These are phyloP conservation scores for Nemania sp. DNA, from an alignment of 2,329 filamentous ascomycete genomes.

Conservation along the genomic window DNA sequence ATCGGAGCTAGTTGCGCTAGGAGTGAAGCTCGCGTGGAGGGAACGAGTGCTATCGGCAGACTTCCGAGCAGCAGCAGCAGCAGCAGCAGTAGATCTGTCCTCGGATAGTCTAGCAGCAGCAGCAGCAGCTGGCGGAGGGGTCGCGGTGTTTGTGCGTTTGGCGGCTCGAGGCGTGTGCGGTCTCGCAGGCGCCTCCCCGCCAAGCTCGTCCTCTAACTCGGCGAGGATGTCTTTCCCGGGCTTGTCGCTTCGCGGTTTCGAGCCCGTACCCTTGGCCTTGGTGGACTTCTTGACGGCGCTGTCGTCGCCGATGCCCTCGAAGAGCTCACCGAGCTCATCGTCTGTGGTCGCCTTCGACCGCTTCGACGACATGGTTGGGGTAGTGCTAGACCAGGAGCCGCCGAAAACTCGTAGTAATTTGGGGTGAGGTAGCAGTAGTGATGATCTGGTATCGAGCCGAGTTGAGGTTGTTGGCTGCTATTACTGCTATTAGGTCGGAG, in stretches of 20 bases:
- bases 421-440: too few species aligned
- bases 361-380: slow-evolving; percentile 60
- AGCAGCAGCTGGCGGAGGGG: slow-evolving; percentile 54
- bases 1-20: slow-evolving; percentile 67
- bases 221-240: slow-evolving; percentile 77
- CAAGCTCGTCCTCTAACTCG: slow-evolving; percentile 80
- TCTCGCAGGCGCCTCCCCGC: slow-evolving; percentile 71
- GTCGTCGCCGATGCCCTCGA: slow-evolving; percentile 64
- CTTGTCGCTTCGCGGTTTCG: slow-evolving; percentile 49
- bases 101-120: slow-evolving; percentile 63
- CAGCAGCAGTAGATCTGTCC: slow-evolving; percentile 56
- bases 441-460: too few species aligned
- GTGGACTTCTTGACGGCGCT: slow-evolving; percentile 54
- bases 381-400: neutral
- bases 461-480: too few species aligned
- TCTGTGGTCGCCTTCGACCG: slow-evolving; percentile 62
- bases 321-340: slow-evolving; percentile 68
- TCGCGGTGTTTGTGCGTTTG: slow-evolving; percentile 55
- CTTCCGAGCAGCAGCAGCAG: slow-evolving; percentile 58
- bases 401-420: too few species aligned
- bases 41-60: slow-evolving; percentile 78
- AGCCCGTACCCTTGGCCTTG: slow-evolving; percentile 55
- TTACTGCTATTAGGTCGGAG: too few species aligned
- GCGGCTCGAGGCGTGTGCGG: slow-evolving; percentile 78
- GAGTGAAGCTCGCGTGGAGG: slow-evolving; percentile 72